Evolutionary conservation across 306 rosid genomes (phyloP).

Genomic region (Gleditsia sinensis): DNA sequence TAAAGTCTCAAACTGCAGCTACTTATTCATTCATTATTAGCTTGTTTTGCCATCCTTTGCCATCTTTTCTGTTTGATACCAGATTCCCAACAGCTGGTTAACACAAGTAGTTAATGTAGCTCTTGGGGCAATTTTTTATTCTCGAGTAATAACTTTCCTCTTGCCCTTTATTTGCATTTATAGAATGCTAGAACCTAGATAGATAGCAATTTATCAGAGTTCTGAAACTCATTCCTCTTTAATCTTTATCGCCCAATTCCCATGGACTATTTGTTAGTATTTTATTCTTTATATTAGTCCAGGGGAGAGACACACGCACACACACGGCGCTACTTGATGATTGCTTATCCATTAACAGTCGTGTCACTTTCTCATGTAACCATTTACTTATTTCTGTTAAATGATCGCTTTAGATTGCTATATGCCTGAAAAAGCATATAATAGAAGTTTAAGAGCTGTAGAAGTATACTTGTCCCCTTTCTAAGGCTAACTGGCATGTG

Average conservation of each 20-base stretch:
- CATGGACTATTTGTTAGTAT: not conserved
- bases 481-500: not conserved
- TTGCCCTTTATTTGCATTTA: not conserved
- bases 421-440: not conserved
- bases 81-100: not conserved
- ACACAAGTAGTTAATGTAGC: not conserved
- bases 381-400: not conserved
- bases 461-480: not conserved
- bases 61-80: not conserved
- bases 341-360: not conserved
- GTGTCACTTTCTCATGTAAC: not conserved
- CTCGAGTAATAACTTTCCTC: not conserved
- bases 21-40: not conserved
- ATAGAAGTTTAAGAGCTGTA: not conserved
- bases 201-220: not conserved
- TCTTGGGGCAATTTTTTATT: not conserved
- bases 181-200: not conserved
- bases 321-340: not conserved
- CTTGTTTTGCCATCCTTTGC: not conserved
- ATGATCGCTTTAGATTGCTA: not conserved
- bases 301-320: not conserved
- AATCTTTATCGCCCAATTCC: not conserved
- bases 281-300: not conserved
- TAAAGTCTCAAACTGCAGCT: slow-evolving; percentile 13
- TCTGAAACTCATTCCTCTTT: not conserved